Conservation (phyloP, 2,329 filamentous ascomycete genomes). For the Plenodomus tracheiphilus region DNA sequence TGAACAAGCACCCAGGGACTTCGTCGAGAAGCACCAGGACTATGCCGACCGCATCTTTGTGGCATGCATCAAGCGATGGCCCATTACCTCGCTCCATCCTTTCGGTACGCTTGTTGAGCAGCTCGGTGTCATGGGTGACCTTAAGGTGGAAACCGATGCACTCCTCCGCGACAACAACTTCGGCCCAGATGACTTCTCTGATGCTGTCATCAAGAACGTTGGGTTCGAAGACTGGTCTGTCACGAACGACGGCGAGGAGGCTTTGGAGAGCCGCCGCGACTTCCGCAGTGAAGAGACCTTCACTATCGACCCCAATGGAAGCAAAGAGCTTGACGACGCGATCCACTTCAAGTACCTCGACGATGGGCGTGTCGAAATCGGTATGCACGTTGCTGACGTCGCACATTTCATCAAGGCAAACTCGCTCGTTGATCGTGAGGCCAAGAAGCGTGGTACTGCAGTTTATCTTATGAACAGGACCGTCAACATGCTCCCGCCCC, state of each 20-base stretch:
- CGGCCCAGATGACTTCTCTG: slow-evolving; percentile 93
- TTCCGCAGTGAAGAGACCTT: slow-evolving; percentile 88
- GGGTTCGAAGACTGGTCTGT: slow-evolving; percentile 91
- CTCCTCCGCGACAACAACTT: slow-evolving; percentile 99
- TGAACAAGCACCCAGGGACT: slow-evolving; percentile 94
- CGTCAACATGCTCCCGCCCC: slow-evolving; percentile 84
- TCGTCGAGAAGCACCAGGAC: slow-evolving; percentile 97
- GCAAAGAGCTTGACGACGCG: slow-evolving; percentile 86
- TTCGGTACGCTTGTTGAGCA: slow-evolving; percentile 98
- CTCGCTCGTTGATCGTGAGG: slow-evolving; percentile 93
- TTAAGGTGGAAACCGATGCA: slow-evolving; percentile 97
- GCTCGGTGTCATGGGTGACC: slow-evolving; percentile 93
- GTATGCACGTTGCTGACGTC: slow-evolving; percentile 92
- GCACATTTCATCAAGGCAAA: slow-evolving; percentile 96
- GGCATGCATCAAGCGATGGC: slow-evolving; percentile 98
- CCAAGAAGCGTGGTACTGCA: slow-evolving; percentile 95
- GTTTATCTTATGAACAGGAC: slow-evolving; percentile 92
- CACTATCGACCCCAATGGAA: slow-evolving; percentile 88
- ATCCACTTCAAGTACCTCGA: slow-evolving; percentile 84
- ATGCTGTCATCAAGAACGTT: slow-evolving; percentile 91
- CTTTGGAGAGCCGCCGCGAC: slow-evolving; percentile 76
- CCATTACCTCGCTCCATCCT: slow-evolving; percentile 97
- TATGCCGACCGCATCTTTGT: slow-evolving; percentile 98
- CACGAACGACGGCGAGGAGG: slow-evolving; percentile 76
- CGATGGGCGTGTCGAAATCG: slow-evolving; percentile 89